Percentiles rank a stretch among this genome's conserved stretches.
These are phyloP conservation scores for Erythrobasidium hasegawianum DNA, from an alignment of 1,284 basidiomycete genomes.

Conservation along the genomic window DNA sequence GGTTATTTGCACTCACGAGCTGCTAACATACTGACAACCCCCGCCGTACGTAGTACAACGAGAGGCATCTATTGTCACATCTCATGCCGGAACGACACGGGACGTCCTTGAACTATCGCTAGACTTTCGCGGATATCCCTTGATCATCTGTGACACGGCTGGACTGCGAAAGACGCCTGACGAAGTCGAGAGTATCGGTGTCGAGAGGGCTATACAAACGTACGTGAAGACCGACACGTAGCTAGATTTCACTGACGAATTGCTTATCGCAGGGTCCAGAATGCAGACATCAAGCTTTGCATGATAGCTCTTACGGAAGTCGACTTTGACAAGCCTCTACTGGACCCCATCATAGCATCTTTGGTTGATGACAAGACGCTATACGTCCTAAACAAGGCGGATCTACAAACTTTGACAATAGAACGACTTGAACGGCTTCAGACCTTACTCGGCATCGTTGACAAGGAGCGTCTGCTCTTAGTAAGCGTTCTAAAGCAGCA, in stretches of 20 bases:
- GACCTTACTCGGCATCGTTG: too few species aligned
- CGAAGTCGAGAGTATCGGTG: slow-evolving; percentile 74
- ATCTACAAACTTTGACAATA: neutral
- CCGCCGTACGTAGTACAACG: slow-evolving; percentile 77
- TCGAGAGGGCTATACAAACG: slow-evolving; percentile 65
- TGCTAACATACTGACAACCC: too few species aligned
- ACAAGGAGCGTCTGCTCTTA: too few species aligned
- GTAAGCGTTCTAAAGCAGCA: slow-evolving; percentile 62
- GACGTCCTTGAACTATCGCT: slow-evolving; percentile 77
- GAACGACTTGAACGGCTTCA: neutral
- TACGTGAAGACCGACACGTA: too few species aligned
- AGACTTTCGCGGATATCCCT: slow-evolving; percentile 77
- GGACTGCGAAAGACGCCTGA: slow-evolving; percentile 68
- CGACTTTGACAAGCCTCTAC: neutral
- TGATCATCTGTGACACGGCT: slow-evolving; percentile 76
- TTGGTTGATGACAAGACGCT: slow-evolving; percentile 36
- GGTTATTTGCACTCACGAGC: too few species aligned
- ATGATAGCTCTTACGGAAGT: slow-evolving; percentile 66
- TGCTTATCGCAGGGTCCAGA: slow-evolving; percentile 56
- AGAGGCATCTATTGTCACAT: slow-evolving; percentile 81
- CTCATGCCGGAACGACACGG: slow-evolving; percentile 78
- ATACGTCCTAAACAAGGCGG: slow-evolving; percentile 42
- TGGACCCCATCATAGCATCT: slow-evolving; percentile 38
- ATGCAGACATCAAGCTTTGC: slow-evolving; percentile 68
- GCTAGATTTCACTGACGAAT: too few species aligned